These are phyloP conservation scores for Beauveria pseudobassiana DNA, from an alignment of 2,329 filamentous ascomycete species.

Conservation along the genomic window DNA sequence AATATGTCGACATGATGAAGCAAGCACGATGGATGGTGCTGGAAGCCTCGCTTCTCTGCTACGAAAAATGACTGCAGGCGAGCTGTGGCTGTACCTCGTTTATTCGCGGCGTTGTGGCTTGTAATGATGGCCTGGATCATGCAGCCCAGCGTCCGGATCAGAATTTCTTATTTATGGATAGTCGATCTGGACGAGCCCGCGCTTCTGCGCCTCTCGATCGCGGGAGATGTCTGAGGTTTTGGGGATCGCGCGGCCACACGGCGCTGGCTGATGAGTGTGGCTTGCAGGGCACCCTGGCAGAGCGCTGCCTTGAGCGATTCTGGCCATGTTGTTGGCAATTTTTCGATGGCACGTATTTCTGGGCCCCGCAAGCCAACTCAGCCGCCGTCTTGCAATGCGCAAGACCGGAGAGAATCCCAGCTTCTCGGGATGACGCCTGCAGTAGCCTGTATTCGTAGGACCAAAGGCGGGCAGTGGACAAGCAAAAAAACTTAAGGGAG, in stretches of 20 bases:
- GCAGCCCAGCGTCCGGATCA: neutral
- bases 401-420: neutral
- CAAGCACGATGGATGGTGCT: neutral
- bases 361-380: no score
- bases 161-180: neutral
- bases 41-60: no score
- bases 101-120: constrained; percentile 4
- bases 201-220: neutral
- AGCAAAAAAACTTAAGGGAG: neutral
- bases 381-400: no score
- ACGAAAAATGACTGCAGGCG: neutral
- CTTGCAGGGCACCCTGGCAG: neutral
- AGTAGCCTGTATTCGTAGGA: neutral
- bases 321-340: no score
- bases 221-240: neutral
- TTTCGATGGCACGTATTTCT: no score
- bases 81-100: neutral
- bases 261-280: neutral
- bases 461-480: neutral
- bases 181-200: neutral
- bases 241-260: neutral
- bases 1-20: neutral
- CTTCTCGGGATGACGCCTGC: constrained; percentile 2
- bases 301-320: no score
- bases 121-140: neutral